Percentiles rank a stretch among this genome's conserved stretches.
These are phyloP conservation scores for Leucosporidium yakuticum DNA, from an alignment of 768 basidiomycete genomes.

Conservation along the genomic window DNA sequence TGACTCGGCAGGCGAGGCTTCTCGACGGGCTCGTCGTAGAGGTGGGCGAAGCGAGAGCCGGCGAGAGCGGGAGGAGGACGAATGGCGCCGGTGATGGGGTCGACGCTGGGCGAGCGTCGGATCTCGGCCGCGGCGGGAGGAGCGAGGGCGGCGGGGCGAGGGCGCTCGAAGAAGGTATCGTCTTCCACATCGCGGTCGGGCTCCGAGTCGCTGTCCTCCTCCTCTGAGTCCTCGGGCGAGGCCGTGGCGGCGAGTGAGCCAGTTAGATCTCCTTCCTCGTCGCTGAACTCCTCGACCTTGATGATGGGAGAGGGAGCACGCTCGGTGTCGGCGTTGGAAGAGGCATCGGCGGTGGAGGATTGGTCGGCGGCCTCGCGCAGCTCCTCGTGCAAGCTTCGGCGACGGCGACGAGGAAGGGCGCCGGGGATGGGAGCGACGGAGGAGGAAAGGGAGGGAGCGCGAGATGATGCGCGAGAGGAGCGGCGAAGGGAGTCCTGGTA, in stretches of 20 bases:
- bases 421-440: background rate
- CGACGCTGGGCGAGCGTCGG: too few species aligned
- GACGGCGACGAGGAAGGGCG: background rate
- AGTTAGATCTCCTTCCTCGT: too few species aligned
- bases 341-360: background rate
- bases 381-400: background rate
- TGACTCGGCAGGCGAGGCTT: conserved; percentile 24
- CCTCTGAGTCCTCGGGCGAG: background rate
- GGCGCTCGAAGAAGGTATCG: conserved; percentile 28
- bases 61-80: conserved; percentile 25
- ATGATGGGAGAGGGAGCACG: too few species aligned
- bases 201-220: conserved; percentile 1
- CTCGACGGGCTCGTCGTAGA: conserved; percentile 27
- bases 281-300: too few species aligned
- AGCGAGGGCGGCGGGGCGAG: background rate
- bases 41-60: conserved; percentile 25
- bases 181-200: conserved; percentile 1
- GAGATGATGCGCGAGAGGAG: background rate
- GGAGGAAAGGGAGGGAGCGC: background rate
- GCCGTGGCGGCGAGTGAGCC: too few species aligned
- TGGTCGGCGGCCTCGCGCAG: background rate
- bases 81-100: background rate
- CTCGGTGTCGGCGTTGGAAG: conserved; percentile 1
- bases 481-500: background rate
- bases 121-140: background rate